Evolutionary conservation across 805 yeast genomes (phyloP).

Genomic region (Wickerhamiella musiphila): DNA sequence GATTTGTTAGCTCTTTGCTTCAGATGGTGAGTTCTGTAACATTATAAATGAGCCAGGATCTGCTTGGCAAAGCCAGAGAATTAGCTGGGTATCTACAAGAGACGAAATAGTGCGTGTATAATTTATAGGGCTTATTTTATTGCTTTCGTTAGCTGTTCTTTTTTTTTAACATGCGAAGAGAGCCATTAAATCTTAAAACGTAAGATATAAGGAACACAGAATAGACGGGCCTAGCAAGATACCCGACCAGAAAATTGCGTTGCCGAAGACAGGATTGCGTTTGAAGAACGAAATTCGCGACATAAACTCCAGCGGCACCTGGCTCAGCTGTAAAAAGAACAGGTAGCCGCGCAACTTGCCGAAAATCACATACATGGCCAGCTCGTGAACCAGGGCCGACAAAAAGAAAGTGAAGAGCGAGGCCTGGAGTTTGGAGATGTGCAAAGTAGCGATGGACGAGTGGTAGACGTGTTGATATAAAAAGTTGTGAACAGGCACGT

Average conservation of each 20-base stretch:
- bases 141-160: no score
- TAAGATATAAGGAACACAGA: slow-evolving; percentile 66
- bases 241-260: slow-evolving; percentile 79
- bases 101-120: no score
- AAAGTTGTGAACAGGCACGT: slow-evolving; percentile 80
- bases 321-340: slow-evolving; percentile 68
- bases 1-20: no score
- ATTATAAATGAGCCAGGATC: no score
- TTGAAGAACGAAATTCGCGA: slow-evolving; percentile 42
- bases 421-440: slow-evolving; percentile 48
- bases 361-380: slow-evolving; percentile 82
- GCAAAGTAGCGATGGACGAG: slow-evolving; percentile 61
- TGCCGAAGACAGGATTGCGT: slow-evolving; percentile 46
- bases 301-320: slow-evolving; percentile 58
- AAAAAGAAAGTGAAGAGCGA: slow-evolving; percentile 42
- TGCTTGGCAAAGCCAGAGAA: no score
- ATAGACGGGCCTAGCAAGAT: slow-evolving; percentile 79
- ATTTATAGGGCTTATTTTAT: no score
- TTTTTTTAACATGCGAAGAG: no score
- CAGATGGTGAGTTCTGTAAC: no score
- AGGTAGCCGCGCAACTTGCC: slow-evolving; percentile 66
- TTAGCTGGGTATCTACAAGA: no score
- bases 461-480: slow-evolving; percentile 87
- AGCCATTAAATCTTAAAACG: slow-evolving; percentile 43
- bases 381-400: slow-evolving; percentile 73